Evolutionary conservation across 257 asterid genomes (phyloP).

Genomic region (Nicotiana undulata): DNA sequence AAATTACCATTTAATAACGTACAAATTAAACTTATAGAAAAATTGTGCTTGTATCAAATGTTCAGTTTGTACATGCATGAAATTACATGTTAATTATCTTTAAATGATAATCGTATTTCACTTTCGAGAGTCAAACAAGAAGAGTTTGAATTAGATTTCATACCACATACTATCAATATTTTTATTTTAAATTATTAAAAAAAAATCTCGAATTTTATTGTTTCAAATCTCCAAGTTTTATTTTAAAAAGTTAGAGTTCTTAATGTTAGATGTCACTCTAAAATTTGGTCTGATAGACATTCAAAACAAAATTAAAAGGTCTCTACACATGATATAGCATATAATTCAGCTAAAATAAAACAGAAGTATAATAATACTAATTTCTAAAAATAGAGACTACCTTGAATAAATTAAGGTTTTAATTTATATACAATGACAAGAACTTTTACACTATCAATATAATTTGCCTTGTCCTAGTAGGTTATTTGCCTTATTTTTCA

Average conservation of each 20-base stretch:
- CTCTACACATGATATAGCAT: background rate
- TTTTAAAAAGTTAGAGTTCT: background rate
- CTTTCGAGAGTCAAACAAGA: too few species aligned
- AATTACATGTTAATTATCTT: too few species aligned
- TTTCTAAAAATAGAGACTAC: background rate
- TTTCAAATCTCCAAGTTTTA: background rate
- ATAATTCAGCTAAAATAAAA: background rate
- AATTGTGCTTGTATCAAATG: background rate
- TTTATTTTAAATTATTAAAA: too few species aligned
- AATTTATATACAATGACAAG: too few species aligned
- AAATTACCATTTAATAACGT: background rate
- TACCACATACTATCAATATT: too few species aligned
- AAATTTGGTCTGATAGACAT: too few species aligned
- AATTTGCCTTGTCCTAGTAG: background rate
- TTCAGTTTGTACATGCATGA: too few species aligned
- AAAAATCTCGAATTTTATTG: background rate
- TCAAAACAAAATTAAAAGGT: background rate
- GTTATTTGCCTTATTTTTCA: background rate
- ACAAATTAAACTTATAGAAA: background rate
- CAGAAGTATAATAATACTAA: background rate
- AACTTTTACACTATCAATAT: too few species aligned
- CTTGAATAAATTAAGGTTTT: too few species aligned
- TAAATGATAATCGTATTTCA: too few species aligned
- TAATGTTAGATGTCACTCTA: background rate
- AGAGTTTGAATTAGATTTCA: too few species aligned